A percentile compares a stretch with the other conserved stretches of the same genome.
These are phyloP conservation scores for Mycosphaerella sp. DNA, from an alignment of 2,329 filamentous ascomycete genomes.

Conservation along the genomic window DNA sequence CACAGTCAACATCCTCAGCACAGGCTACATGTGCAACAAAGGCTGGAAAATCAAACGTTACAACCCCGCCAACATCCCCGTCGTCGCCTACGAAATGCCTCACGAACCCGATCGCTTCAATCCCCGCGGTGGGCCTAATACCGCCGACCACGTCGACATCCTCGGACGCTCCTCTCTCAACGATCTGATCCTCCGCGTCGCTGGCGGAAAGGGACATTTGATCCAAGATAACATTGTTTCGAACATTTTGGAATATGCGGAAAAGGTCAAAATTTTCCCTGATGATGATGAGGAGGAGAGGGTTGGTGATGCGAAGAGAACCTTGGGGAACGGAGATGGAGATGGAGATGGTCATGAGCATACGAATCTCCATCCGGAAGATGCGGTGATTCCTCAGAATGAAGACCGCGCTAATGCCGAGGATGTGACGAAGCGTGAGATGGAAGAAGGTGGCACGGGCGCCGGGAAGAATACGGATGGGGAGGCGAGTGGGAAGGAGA, in stretches of 20 bases:
- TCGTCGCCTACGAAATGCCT: conserved; percentile 91
- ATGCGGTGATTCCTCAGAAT: not conserved
- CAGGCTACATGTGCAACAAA: conserved; percentile 93
- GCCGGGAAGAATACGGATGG: conserved; percentile 3
- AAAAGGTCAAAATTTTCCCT: conserved; percentile 52
- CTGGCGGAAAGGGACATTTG: conserved; percentile 72
- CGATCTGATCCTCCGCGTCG: conserved; percentile 80
- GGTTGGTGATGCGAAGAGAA: conserved; percentile 7
- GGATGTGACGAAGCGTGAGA: not conserved
- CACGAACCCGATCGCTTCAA: conserved; percentile 93
- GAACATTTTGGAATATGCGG: conserved; percentile 74
- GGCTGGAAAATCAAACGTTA: conserved; percentile 93
- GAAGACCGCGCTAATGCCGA: not conserved
- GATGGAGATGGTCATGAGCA: not conserved
- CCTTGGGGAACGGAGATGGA: conserved; percentile 1
- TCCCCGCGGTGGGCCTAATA: conserved; percentile 65
- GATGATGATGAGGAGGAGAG: conserved; percentile 17
- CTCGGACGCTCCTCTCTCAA: conserved; percentile 83
- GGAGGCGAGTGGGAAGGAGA: conserved; percentile 9
- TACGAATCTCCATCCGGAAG: conserved; percentile 3
- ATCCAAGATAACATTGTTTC: conserved; percentile 75
- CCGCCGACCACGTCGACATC: conserved; percentile 92
- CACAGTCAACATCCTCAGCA: conserved; percentile 85
- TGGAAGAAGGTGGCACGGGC: not conserved
- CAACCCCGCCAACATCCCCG: conserved; percentile 74